phyloP scores from a whole-genome alignment of 495 filamentous ascomycete species.

The Apodospora peruviana region DNA sequence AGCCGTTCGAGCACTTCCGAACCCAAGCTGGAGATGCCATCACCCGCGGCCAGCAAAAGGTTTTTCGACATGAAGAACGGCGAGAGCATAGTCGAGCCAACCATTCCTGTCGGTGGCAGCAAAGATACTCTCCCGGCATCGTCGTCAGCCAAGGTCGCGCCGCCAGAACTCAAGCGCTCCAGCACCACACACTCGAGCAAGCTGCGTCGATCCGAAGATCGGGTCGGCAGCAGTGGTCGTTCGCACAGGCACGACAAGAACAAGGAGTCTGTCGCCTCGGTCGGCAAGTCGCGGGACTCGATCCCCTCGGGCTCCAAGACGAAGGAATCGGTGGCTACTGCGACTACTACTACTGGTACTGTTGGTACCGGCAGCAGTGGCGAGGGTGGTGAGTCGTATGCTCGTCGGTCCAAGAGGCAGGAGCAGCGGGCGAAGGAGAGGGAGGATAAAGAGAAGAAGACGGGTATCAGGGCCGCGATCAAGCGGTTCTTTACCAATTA shows the following conservation, averaged over 20 bases:
- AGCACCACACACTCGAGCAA: slow-evolving; percentile 25
- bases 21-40: slow-evolving; percentile 19
- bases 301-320: slow-evolving; percentile 5
- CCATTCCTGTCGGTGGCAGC: slow-evolving; percentile 11
- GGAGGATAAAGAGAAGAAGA: slow-evolving; percentile 71
- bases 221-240: slow-evolving; percentile 1
- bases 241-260: slow-evolving; percentile 2
- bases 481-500: slow-evolving; percentile 34
- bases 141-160: slow-evolving; percentile 16
- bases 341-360: slow-evolving; percentile 11
- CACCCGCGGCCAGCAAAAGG: slow-evolving; percentile 29
- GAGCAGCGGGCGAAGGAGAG: slow-evolving; percentile 24
- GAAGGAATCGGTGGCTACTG: slow-evolving; percentile 11
- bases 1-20: slow-evolving; percentile 25
- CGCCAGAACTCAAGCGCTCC: slow-evolving; percentile 31
- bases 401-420: slow-evolving; percentile 26
- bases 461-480: slow-evolving; percentile 63
- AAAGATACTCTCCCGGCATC: slow-evolving; percentile 7
- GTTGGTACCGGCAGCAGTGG: slow-evolving; percentile 10
- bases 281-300: slow-evolving; percentile 9
- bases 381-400: slow-evolving; percentile 15
- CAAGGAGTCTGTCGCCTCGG: slow-evolving; percentile 15
- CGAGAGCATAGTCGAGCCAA: slow-evolving; percentile 28
- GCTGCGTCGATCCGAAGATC: slow-evolving; percentile 17
- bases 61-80: slow-evolving; percentile 35